These are phyloP conservation scores for Microbotryum lychnidis-dioicae DNA, from an alignment of 1,284 basidiomycete genomes.

Conservation along the genomic window DNA sequence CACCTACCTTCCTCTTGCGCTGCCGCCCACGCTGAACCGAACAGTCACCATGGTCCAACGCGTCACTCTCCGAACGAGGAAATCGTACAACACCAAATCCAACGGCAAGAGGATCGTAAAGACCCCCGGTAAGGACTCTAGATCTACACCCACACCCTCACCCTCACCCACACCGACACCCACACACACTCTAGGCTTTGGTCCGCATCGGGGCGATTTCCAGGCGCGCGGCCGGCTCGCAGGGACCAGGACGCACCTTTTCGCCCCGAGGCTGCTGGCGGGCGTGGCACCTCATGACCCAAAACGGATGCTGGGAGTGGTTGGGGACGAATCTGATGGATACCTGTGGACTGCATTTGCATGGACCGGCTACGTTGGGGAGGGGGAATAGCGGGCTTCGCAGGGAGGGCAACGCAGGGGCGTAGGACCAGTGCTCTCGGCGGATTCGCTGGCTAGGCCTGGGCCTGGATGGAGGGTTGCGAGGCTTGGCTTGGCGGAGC, in stretches of 20 bases:
- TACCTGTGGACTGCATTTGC: conserved; percentile 27
- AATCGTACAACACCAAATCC: conserved; percentile 97
- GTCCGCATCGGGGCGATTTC: not conserved
- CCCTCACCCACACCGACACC: too few relatives aligned
- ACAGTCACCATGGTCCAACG: conserved; percentile 47
- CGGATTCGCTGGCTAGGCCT: too few relatives aligned
- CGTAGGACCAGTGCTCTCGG: not conserved
- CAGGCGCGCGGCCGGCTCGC: not conserved
- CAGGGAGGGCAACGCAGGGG: not conserved
- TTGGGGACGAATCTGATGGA: not conserved
- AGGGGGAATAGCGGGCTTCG: conserved; percentile 31
- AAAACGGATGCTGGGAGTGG: not conserved
- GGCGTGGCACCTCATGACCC: not conserved
- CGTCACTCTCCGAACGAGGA: conserved; percentile 97
- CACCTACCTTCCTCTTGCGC: too few relatives aligned
- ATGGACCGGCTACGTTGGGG: conserved; percentile 36
- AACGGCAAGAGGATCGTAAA: conserved; percentile 92
- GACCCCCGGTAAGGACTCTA: conserved; percentile 54
- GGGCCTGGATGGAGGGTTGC: too few relatives aligned
- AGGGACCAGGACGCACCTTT: not conserved
- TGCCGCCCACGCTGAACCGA: too few relatives aligned
- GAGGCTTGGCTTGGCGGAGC: too few relatives aligned
- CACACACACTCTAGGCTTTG: not conserved
- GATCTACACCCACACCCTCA: too few relatives aligned
- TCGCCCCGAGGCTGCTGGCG: not conserved